A percentile compares a stretch with the other conserved stretches of the same genome.
Evolutionary conservation across 1,139 yeast genomes (phyloP).

Genomic region (Suhomyces ambrosiae): DNA sequence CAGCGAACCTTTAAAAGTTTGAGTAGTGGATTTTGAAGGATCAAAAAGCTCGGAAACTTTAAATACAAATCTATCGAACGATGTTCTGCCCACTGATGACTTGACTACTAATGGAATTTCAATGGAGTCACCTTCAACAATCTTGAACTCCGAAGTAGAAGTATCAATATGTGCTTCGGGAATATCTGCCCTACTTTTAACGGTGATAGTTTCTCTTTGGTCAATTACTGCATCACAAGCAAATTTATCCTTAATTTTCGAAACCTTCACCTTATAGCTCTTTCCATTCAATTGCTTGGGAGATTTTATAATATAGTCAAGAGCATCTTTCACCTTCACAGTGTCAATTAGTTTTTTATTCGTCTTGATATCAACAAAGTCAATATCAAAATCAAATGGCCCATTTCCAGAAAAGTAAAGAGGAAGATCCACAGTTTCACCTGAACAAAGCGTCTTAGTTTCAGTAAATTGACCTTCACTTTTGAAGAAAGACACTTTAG

Average conservation of each 20-base stretch:
- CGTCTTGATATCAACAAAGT: slow-evolving; percentile 40
- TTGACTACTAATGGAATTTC: slow-evolving; percentile 57
- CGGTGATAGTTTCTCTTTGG: slow-evolving; percentile 42
- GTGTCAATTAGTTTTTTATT: slow-evolving; percentile 47
- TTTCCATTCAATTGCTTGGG: slow-evolving; percentile 69
- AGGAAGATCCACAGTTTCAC: slow-evolving; percentile 44
- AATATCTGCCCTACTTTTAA: slow-evolving; percentile 26
- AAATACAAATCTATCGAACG: slow-evolving; percentile 31
- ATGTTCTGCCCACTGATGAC: slow-evolving; percentile 32
- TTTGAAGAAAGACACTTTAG: slow-evolving; percentile 39
- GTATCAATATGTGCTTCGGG: slow-evolving; percentile 14
- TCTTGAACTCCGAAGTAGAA: slow-evolving; percentile 21
- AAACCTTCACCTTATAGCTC: slow-evolving; percentile 60
- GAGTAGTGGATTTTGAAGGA: slow-evolving; percentile 23
- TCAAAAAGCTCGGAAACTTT: slow-evolving; percentile 23
- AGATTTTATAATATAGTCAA: slow-evolving; percentile 47
- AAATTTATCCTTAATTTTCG: slow-evolving; percentile 68
- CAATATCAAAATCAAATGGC: slow-evolving; percentile 71
- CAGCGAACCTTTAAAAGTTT: slow-evolving; percentile 33
- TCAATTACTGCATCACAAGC: slow-evolving; percentile 62
- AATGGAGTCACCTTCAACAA: slow-evolving; percentile 64
- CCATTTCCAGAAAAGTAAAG: slow-evolving; percentile 72
- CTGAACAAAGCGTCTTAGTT: slow-evolving; percentile 41
- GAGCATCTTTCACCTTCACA: slow-evolving; percentile 45
- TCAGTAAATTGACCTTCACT: slow-evolving; percentile 16